Conservation (phyloP, 192 early-diverging fungal genomes). For the Coemansia asiatica region DNA sequence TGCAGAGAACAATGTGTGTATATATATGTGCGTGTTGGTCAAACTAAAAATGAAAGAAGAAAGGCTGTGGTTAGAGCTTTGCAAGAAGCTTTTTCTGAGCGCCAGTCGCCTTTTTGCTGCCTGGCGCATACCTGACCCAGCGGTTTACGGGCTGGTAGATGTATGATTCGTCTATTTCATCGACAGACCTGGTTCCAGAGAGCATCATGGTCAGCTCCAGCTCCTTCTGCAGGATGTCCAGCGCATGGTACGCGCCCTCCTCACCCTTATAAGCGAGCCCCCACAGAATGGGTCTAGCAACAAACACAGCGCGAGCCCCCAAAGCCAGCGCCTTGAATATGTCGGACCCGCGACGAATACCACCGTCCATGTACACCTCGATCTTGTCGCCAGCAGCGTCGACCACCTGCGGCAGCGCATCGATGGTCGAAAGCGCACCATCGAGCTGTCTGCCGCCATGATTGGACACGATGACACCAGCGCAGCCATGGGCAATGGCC, state of each 20-base stretch:
- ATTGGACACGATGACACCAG: constrained; percentile 90
- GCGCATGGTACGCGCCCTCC: constrained; percentile 70
- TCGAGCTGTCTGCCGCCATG: constrained; percentile 98
- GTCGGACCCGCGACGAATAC: constrained; percentile 87
- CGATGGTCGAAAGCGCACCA: constrained; percentile 73
- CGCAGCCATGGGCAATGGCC: constrained; percentile 75
- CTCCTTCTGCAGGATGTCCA: constrained; percentile 83
- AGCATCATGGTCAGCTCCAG: constrained; percentile 82
- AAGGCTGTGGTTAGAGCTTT: constrained; percentile 33
- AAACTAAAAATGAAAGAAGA: too few relatives aligned
- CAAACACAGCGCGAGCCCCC: constrained; percentile 80
- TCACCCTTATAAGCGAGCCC: constrained; percentile 90
- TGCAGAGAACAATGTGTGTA: constrained; percentile 8
- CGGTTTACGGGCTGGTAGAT: constrained; percentile 42
- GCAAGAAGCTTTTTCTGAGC: constrained; percentile 21
- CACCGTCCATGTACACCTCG: constrained; percentile 94
- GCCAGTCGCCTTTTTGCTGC: neutral
- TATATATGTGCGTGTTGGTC: too few relatives aligned
- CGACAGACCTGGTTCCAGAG: constrained; percentile 64
- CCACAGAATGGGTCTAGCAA: constrained; percentile 65
- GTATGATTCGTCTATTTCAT: constrained; percentile 63
- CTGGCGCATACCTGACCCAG: constrained; percentile 40
- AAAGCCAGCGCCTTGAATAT: constrained; percentile 95
- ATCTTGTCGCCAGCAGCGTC: constrained; percentile 66
- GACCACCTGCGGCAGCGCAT: constrained; percentile 86